These are phyloP conservation scores for Bolboschoenus planiculmis DNA, from an alignment of 176 grass and related monocot species.

Conservation along the genomic window DNA sequence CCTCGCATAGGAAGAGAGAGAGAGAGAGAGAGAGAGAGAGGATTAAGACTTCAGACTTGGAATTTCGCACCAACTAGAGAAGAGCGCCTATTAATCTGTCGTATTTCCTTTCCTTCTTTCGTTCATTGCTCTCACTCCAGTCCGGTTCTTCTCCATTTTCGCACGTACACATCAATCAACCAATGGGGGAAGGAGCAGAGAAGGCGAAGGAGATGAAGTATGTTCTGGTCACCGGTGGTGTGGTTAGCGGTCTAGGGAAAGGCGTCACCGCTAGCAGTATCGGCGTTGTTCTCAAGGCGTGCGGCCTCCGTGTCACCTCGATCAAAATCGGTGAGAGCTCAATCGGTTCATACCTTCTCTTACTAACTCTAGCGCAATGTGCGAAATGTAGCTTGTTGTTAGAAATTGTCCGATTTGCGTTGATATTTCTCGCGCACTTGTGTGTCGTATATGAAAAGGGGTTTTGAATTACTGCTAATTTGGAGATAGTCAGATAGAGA, in stretches of 20 bases:
- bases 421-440: neutral
- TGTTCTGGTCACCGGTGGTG: constrained; percentile 24
- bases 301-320: constrained; percentile 35
- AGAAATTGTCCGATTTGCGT: neutral
- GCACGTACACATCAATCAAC: neutral
- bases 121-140: neutral
- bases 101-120: neutral
- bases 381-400: neutral
- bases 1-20: neutral
- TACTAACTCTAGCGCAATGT: neutral
- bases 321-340: constrained; percentile 44
- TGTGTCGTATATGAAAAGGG: neutral
- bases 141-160: neutral
- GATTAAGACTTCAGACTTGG: neutral
- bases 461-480: neutral
- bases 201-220: constrained; percentile 26
- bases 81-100: neutral
- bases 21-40: neutral
- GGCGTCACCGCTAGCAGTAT: constrained; percentile 45
- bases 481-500: too few relatives aligned
- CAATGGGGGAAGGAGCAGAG: neutral
- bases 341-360: neutral
- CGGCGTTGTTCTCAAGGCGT: constrained; percentile 37
- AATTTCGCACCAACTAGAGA: neutral
- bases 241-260: constrained; percentile 24